These are phyloP conservation scores for Blastobotrys aristatus DNA, from an alignment of 1,139 yeast species.

Conservation along the genomic window DNA sequence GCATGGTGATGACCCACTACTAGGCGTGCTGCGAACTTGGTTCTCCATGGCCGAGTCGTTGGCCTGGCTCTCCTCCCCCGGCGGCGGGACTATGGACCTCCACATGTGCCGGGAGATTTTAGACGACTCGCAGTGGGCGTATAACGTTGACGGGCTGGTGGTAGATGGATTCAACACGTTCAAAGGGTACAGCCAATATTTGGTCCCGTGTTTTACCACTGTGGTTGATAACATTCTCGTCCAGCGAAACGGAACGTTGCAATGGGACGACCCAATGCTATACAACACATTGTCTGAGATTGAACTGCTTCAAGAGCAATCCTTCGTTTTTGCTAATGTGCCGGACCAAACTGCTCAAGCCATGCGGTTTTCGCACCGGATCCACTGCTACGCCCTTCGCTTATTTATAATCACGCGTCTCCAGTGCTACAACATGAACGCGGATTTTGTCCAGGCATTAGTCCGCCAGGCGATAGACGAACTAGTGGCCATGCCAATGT, in stretches of 20 bases:
- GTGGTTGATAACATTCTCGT: constrained; percentile 13
- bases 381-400: constrained; percentile 18
- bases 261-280: constrained; percentile 9
- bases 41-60: constrained; percentile 20
- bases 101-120: constrained; percentile 10
- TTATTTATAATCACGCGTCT: constrained; percentile 1
- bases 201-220: constrained; percentile 17
- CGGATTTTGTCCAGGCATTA: constrained; percentile 3
- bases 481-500: constrained; percentile 16
- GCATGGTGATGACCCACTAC: constrained; percentile 12
- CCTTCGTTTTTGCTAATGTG: constrained; percentile 11
- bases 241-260: constrained; percentile 2
- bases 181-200: constrained; percentile 17
- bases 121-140: constrained; percentile 17
- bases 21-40: constrained; percentile 18
- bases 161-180: constrained; percentile 23
- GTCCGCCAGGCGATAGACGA: constrained; percentile 8
- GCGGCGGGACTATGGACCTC: constrained; percentile 18
- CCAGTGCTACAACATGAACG: neutral
- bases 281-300: constrained; percentile 10
- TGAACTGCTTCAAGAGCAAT: constrained; percentile 13
- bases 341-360: constrained; percentile 11
- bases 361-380: constrained; percentile 17
- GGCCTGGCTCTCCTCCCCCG: constrained; percentile 24
- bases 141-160: constrained; percentile 15